A percentile compares a stretch with the other conserved stretches of the same genome.
These are phyloP conservation scores for Cerrena zonata DNA, from an alignment of 1,284 basidiomycete species.

Conservation along the genomic window DNA sequence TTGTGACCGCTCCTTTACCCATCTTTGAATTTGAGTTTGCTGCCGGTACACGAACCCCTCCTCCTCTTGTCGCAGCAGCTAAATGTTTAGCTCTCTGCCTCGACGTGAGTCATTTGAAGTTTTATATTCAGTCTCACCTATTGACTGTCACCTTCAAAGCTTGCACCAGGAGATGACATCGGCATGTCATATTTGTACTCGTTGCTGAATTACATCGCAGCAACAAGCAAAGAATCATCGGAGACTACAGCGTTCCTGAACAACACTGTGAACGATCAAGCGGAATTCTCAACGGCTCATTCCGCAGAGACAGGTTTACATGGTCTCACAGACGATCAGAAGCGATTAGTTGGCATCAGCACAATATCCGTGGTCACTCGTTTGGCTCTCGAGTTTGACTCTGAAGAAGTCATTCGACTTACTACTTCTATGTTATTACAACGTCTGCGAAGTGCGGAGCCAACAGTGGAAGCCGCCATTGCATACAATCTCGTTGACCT, in stretches of 20 bases:
- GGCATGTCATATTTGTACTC: conserved; percentile 95
- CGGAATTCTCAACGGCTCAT: conserved; percentile 44
- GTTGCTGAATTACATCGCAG: conserved; percentile 84
- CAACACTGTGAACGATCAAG: conserved; percentile 27
- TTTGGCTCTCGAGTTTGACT: conserved; percentile 75
- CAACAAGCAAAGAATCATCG: conserved; percentile 69
- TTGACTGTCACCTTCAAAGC: conserved; percentile 36
- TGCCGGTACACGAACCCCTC: conserved; percentile 65
- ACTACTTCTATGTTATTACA: conserved; percentile 92
- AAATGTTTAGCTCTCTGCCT: conserved; percentile 88
- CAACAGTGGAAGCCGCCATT: conserved; percentile 84
- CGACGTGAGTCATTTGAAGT: conserved; percentile 43
- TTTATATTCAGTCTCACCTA: not conserved
- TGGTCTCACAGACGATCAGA: conserved; percentile 78
- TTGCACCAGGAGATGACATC: conserved; percentile 83
- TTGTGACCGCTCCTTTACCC: conserved; percentile 82
- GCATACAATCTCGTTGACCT: conserved; percentile 88
- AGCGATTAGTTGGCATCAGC: conserved; percentile 78
- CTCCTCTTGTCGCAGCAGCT: conserved; percentile 78
- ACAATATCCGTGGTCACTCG: conserved; percentile 86
- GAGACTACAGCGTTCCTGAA: conserved; percentile 44
- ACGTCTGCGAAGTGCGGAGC: conserved; percentile 77
- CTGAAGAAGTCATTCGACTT: conserved; percentile 79
- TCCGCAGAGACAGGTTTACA: conserved; percentile 57
- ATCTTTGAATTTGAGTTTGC: conserved; percentile 85